phyloP scores from a whole-genome alignment of 1,139 yeast species.

The Protomyces arabidopsidicola region DNA sequence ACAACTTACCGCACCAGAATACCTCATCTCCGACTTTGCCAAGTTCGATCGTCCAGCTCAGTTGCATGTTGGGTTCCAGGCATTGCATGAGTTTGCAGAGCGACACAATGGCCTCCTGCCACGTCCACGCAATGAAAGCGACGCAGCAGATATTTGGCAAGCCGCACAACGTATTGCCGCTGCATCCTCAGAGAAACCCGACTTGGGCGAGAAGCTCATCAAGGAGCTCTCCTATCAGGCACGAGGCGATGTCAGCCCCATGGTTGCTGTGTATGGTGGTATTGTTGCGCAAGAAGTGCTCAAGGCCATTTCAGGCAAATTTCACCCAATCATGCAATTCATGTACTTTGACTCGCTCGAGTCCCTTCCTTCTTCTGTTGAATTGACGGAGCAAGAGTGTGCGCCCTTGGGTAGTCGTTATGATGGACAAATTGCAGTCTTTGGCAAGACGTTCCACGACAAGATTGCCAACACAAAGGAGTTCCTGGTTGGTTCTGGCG shows the following conservation, averaged over 20 bases:
- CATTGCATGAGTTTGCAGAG: slow-evolving; percentile 67
- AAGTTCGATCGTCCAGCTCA: slow-evolving; percentile 89
- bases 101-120: slow-evolving; percentile 66
- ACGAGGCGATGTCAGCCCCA: slow-evolving; percentile 84
- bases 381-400: slow-evolving; percentile 66
- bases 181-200: slow-evolving; percentile 55
- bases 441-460: slow-evolving; percentile 74
- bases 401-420: slow-evolving; percentile 76
- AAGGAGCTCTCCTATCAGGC: slow-evolving; percentile 77
- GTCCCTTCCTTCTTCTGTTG: slow-evolving; percentile 64
- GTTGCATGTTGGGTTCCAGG: slow-evolving; percentile 87
- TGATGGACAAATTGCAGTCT: slow-evolving; percentile 90
- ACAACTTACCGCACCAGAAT: slow-evolving; percentile 75
- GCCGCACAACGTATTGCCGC: slow-evolving; percentile 58
- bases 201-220: slow-evolving; percentile 61
- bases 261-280: slow-evolving; percentile 90
- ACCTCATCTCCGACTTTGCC: slow-evolving; percentile 77
- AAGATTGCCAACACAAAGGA: slow-evolving; percentile 69
- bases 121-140: slow-evolving; percentile 66
- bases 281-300: slow-evolving; percentile 93
- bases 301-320: slow-evolving; percentile 91
- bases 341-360: slow-evolving; percentile 91
- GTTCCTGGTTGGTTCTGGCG: slow-evolving; percentile 95
- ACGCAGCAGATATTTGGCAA: slow-evolving; percentile 63
- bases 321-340: slow-evolving; percentile 84